Evolutionary conservation across 805 yeast genomes (phyloP).

Genomic region (Hanseniaspora clermontiae): DNA sequence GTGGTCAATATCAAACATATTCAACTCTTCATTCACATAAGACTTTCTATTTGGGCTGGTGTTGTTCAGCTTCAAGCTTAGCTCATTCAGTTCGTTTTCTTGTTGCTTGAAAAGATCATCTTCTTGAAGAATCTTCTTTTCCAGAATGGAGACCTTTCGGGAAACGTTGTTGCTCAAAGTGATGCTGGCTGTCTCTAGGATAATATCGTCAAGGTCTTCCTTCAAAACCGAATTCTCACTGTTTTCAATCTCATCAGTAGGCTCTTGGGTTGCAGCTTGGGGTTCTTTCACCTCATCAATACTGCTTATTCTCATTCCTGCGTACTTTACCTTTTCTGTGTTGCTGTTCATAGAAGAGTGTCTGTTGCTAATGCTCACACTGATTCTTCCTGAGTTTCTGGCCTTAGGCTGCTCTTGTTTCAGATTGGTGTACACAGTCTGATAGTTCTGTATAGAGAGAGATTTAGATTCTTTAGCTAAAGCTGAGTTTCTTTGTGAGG

Average conservation of each 20-base stretch:
- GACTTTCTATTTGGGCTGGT: background rate
- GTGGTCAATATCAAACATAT: background rate
- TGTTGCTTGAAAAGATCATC: constrained; percentile 12
- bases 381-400: constrained; percentile 12
- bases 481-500: background rate
- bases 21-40: background rate
- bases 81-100: constrained; percentile 2
- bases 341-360: background rate
- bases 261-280: background rate
- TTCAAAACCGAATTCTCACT: background rate
- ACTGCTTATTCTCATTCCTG: background rate
- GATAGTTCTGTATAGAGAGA: background rate
- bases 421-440: background rate
- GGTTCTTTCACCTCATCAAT: background rate
- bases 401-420: constrained; percentile 11
- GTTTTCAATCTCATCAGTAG: background rate
- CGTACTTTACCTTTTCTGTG: background rate
- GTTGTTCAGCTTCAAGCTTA: background rate
- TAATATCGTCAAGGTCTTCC: background rate
- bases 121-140: constrained; percentile 9
- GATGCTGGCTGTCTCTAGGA: background rate
- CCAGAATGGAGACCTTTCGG: background rate
- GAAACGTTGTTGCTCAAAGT: background rate
- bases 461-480: background rate
- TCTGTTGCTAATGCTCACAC: background rate